These are phyloP conservation scores for Termitomyces sp. DNA, from an alignment of 768 basidiomycete species.

Conservation along the genomic window DNA sequence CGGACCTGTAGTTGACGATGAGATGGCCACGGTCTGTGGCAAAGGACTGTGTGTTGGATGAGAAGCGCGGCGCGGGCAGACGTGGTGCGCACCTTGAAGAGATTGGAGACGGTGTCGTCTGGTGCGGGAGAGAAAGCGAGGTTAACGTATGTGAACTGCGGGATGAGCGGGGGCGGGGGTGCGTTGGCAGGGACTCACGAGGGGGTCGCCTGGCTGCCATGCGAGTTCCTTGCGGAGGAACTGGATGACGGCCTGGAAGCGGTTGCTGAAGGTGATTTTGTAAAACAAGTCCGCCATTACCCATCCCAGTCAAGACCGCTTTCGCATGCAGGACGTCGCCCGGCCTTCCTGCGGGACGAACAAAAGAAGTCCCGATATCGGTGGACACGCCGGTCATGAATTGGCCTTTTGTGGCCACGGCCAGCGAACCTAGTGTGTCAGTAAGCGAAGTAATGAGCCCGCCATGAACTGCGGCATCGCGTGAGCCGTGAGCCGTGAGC, in stretches of 20 bases:
- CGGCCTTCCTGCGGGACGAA: constrained; percentile 66
- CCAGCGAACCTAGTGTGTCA: constrained; percentile 80
- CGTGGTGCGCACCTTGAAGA: constrained; percentile 52
- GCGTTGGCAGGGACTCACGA: constrained; percentile 49
- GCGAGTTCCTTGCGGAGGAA: constrained; percentile 87
- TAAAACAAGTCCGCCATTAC: constrained; percentile 44
- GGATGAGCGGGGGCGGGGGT: constrained; percentile 35
- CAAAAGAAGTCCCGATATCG: constrained; percentile 75
- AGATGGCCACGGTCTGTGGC: constrained; percentile 78
- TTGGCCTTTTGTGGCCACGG: constrained; percentile 76
- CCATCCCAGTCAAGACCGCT: constrained; percentile 66
- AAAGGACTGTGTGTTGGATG: constrained; percentile 53
- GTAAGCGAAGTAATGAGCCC: constrained; percentile 79
- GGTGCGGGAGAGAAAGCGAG: constrained; percentile 79
- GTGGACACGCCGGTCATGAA: constrained; percentile 88
- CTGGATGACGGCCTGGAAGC: constrained; percentile 93
- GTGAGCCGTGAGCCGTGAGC: neutral
- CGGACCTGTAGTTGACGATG: constrained; percentile 88
- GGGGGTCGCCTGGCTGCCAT: constrained; percentile 80
- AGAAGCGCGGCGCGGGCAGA: neutral
- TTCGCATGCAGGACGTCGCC: constrained; percentile 66
- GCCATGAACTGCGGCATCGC: constrained; percentile 52
- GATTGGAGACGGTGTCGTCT: constrained; percentile 74
- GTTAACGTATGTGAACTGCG: constrained; percentile 39
- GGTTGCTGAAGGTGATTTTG: constrained; percentile 92